These are phyloP conservation scores for Citrus glauca DNA, from an alignment of 345 rosid genomes.

Conservation along the genomic window DNA sequence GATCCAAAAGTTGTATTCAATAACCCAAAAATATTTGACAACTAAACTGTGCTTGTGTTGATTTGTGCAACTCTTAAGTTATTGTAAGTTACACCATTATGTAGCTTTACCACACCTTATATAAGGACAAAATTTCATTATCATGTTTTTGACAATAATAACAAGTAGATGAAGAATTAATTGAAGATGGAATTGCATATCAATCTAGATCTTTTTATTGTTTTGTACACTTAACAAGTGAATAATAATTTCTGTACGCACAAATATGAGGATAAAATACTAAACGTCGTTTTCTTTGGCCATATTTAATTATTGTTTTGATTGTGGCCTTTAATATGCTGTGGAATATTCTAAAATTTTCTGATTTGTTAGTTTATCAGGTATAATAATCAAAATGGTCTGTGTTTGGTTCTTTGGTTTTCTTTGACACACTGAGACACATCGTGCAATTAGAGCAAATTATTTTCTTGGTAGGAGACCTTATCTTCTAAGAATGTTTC, in stretches of 20 bases:
- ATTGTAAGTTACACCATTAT: too few species aligned
- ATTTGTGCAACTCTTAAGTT: too few species aligned
- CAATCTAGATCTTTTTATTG: neutral
- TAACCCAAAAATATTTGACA: too few species aligned
- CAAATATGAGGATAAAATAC: too few species aligned
- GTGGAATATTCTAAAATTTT: neutral
- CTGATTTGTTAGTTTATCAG: neutral
- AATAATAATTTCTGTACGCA: neutral
- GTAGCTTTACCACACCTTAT: too few species aligned
- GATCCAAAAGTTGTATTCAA: too few species aligned
- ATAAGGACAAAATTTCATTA: too few species aligned
- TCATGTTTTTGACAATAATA: neutral
- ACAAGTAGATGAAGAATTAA: neutral
- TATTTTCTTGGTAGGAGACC: neutral
- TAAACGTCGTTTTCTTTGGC: neutral
- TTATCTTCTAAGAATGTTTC: constrained; percentile 1
- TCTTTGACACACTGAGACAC: neutral
- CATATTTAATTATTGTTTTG: neutral
- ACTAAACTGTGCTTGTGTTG: too few species aligned
- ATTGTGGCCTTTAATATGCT: neutral
- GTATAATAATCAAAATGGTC: neutral
- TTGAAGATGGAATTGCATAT: neutral
- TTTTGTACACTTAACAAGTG: neutral
- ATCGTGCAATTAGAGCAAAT: too few species aligned
- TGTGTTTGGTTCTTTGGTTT: neutral